These are phyloP conservation scores for Spathaspora gorwiae DNA, from an alignment of 805 yeast genomes.

Conservation along the genomic window DNA sequence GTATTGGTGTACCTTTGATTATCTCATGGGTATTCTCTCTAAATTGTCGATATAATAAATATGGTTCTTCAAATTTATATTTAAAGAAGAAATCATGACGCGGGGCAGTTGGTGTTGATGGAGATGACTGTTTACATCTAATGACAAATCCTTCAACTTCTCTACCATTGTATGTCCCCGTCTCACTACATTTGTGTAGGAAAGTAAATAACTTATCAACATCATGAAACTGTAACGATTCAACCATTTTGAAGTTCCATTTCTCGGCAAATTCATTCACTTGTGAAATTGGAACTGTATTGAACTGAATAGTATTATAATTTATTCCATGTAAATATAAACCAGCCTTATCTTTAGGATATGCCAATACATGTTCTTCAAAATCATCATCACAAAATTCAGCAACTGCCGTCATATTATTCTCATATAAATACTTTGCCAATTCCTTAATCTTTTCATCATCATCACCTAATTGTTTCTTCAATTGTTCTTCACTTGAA, in stretches of 20 bases:
- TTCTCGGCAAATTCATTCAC: conserved; percentile 57
- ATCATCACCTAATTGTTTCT: conserved; percentile 42
- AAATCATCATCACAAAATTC: conserved; percentile 90
- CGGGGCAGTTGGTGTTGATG: not conserved
- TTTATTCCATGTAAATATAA: conserved; percentile 89
- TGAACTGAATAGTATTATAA: conserved; percentile 56
- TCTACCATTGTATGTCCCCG: conserved; percentile 65
- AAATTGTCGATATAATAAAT: conserved; percentile 82
- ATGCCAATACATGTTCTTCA: conserved; percentile 89
- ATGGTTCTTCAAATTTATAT: conserved; percentile 93
- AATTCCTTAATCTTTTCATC: conserved; percentile 45
- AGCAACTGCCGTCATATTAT: conserved; percentile 77
- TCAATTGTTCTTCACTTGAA: conserved; percentile 60
- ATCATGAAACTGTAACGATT: conserved; percentile 37
- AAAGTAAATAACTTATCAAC: conserved; percentile 44
- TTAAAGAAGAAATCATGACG: conserved; percentile 73
- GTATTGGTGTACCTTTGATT: conserved; percentile 31
- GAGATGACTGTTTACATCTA: conserved; percentile 45
- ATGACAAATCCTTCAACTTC: conserved; percentile 95
- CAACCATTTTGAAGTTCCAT: conserved; percentile 70
- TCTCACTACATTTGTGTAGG: conserved; percentile 51
- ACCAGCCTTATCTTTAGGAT: conserved; percentile 65
- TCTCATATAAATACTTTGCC: conserved; percentile 47
- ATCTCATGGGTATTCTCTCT: conserved; percentile 76
- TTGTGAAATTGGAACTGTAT: conserved; percentile 56